Base-by-base conservation (phyloP, 306 rosid species). In the Dryas octopetala region DNA sequence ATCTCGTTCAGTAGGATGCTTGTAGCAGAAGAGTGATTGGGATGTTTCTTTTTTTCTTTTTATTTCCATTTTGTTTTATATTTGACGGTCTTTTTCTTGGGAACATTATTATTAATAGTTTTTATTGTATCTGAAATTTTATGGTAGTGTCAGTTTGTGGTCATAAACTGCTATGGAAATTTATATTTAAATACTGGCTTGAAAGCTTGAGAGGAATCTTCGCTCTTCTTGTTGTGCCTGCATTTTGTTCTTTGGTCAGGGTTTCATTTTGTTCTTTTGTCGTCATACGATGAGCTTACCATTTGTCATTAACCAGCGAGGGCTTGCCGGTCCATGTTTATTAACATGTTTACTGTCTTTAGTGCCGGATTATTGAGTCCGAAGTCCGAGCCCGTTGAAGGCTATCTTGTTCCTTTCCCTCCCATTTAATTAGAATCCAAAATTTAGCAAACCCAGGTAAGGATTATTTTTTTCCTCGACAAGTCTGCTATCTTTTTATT, bases 21-120 rank as follows among this genome's bases (percentile, higher is more conserved):
- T 78, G 92, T 89, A 88, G 89, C 78, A 73, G 90, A 84, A 85
- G 91, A 87, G 88, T 93, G 90, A 79, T 85, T 86, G 88, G 84
- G 84, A 52, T 87, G 83, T 75, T 76, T 77, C 83, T 86, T 75
- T 69, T 58, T 41, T 61, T 38, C 14, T 1, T 44, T 62, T 47
- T 62, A 50, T 19, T 67, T 70, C 66, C 50, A 57, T 7, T 32
- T 74, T 52, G 74, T 78, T 77, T 68, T 47, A 74, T 87, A 76
- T 83, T 83, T 86, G 84, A 74, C 81, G 76, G 82, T 60, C 75
- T 78, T 78, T 53, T 71, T 74, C 84, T 51, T 57, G 82, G 81
- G 76, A 88, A 89, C 90, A 77, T 87, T 85, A 63, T 83, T 90
- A 93, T 86, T 85, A 81, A 79, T 90, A 89, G 91, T 32, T 60